Evolutionary conservation across 129 eudicot genomes (phyloP).

Genomic region (Flaveria robusta): DNA sequence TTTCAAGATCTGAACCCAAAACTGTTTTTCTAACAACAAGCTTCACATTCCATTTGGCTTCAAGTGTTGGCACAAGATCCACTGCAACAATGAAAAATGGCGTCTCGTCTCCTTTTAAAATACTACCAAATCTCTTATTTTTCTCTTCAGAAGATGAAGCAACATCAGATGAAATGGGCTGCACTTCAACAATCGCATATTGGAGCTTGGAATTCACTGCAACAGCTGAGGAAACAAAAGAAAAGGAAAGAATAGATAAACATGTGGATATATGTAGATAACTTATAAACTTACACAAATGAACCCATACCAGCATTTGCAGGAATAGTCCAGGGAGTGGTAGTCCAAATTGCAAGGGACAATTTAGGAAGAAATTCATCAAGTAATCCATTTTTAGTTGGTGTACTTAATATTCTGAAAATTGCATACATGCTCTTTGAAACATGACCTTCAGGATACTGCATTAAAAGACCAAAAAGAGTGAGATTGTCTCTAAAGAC

Average conservation of each 20-base stretch:
- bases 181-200: constrained; percentile 77
- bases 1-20: constrained; percentile 85
- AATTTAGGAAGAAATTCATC: constrained; percentile 72
- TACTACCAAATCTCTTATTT: constrained; percentile 59
- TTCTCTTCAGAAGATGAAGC: constrained; percentile 53
- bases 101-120: constrained; percentile 51
- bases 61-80: constrained; percentile 76
- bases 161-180: constrained; percentile 38
- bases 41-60: constrained; percentile 82
- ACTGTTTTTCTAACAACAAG: constrained; percentile 64
- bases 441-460: constrained; percentile 98
- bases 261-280: constrained; percentile 16
- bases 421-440: constrained; percentile 91
- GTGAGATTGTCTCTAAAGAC: neutral
- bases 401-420: constrained; percentile 61
- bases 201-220: constrained; percentile 92
- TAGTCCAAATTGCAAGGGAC: constrained; percentile 92
- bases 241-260: constrained; percentile 21
- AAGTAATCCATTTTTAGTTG: constrained; percentile 51
- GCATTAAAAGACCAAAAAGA: constrained; percentile 34
- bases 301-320: constrained; percentile 80
- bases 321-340: constrained; percentile 99
- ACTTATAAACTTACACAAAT: neutral
- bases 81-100: constrained; percentile 70
- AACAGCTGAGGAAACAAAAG: constrained; percentile 59